Conservation (phyloP, 768 basidiomycete species). For the Suillus ampliporus region DNA sequence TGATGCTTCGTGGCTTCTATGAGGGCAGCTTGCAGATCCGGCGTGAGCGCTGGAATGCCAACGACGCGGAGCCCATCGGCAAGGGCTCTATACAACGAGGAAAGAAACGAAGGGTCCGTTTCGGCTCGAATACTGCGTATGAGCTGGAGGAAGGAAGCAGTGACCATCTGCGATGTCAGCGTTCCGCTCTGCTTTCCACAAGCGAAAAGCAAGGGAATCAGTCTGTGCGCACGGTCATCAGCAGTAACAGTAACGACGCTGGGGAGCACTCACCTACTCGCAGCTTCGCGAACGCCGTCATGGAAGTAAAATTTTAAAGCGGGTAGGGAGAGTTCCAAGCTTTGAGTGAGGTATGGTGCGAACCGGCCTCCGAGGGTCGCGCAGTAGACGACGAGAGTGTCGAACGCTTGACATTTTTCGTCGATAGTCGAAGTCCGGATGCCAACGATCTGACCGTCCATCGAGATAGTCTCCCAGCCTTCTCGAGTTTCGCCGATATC, state of each 20-base stretch:
- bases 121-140: slow-evolving; percentile 69
- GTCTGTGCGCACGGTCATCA: slow-evolving; percentile 42
- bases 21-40: slow-evolving; percentile 57
- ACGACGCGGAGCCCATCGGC: slow-evolving; percentile 64
- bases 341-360: slow-evolving; percentile 74
- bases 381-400: slow-evolving; percentile 83
- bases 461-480: slow-evolving; percentile 78
- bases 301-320: slow-evolving; percentile 81
- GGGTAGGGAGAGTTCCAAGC: slow-evolving; percentile 73
- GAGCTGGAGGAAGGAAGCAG: slow-evolving; percentile 69
- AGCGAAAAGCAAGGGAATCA: slow-evolving; percentile 71
- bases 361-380: slow-evolving; percentile 70
- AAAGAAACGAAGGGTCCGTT: slow-evolving; percentile 76
- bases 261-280: slow-evolving; percentile 62
- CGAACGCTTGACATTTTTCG: slow-evolving; percentile 88
- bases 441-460: slow-evolving; percentile 79
- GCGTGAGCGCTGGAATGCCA: slow-evolving; percentile 58
- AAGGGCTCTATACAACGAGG: slow-evolving; percentile 76
- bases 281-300: slow-evolving; percentile 81
- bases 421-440: slow-evolving; percentile 83
- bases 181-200: slow-evolving; percentile 71
- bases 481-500: slow-evolving; percentile 63
- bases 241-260: background rate
- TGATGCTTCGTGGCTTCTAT: slow-evolving; percentile 77
- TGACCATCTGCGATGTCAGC: slow-evolving; percentile 70